phyloP scores from a whole-genome alignment of 2,329 filamentous ascomycete species.

The Coniella lustricola region DNA sequence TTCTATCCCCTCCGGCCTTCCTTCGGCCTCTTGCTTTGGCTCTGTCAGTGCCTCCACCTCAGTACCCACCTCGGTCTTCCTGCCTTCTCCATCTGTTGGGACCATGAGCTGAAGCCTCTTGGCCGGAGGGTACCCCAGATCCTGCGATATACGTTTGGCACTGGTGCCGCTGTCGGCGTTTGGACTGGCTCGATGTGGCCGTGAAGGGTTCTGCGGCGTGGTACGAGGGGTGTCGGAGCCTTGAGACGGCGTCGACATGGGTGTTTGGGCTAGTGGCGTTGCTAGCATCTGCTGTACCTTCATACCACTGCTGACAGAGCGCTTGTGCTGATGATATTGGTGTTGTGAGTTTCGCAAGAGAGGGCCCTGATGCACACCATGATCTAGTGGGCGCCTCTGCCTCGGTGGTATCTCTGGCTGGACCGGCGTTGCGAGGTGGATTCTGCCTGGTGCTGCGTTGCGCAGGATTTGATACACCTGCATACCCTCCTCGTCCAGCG shows the following conservation, averaged over 20 bases:
- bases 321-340: constrained; percentile 1
- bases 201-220: constrained; percentile 6
- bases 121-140: constrained; percentile 4
- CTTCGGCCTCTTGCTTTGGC: no score
- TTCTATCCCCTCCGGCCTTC: no score
- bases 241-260: constrained; percentile 7
- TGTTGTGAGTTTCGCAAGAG: neutral
- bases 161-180: neutral
- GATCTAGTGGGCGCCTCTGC: neutral
- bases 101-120: constrained; percentile 8
- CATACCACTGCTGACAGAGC: constrained; percentile 5
- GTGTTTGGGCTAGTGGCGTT: constrained; percentile 11
- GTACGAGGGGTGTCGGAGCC: constrained; percentile 10
- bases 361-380: neutral
- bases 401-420: constrained; percentile 9
- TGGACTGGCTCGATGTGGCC: neutral
- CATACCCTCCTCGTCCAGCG: constrained; percentile 13
- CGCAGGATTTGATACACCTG: constrained; percentile 14
- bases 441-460: constrained; percentile 9
- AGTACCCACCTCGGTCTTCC: neutral
- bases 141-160: constrained; percentile 8
- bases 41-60: no score
- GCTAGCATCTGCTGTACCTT: constrained; percentile 8
- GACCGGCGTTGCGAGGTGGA: constrained; percentile 12
- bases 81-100: neutral